Evolutionary conservation across 1,284 basidiomycete species (phyloP).

Genomic region (Ceratobasidium sp.): DNA sequence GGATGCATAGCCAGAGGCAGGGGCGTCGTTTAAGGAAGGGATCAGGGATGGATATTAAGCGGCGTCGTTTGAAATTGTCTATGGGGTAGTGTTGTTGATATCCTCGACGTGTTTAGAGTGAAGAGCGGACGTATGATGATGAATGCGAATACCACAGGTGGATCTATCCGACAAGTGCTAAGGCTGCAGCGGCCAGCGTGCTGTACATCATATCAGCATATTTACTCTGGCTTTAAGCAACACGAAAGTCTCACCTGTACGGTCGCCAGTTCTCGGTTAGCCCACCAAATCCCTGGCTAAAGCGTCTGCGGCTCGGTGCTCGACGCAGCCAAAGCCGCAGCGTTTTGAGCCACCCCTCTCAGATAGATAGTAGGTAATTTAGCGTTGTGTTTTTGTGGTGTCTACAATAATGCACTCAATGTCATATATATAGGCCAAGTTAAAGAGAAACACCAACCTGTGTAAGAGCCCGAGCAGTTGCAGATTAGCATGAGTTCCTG

Average conservation of each 20-base stretch:
- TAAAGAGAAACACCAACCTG: slow-evolving; percentile 38
- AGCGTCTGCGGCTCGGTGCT: slow-evolving; percentile 63
- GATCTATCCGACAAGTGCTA: slow-evolving; percentile 63
- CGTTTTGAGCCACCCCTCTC: slow-evolving; percentile 55
- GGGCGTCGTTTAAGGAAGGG: slow-evolving; percentile 58
- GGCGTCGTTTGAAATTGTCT: slow-evolving; percentile 58
- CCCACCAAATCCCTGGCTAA: slow-evolving; percentile 54
- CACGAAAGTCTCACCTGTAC: slow-evolving; percentile 53
- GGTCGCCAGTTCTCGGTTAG: slow-evolving; percentile 60
- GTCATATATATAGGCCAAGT: neutral
- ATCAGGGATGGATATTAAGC: slow-evolving; percentile 57
- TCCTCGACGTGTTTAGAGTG: slow-evolving; percentile 3
- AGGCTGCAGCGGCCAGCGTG: slow-evolving; percentile 62
- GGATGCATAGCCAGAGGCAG: slow-evolving; percentile 57
- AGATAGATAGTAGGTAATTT: slow-evolving; percentile 55
- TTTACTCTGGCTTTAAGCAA: neutral
- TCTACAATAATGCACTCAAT: neutral
- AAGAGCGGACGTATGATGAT: slow-evolving; percentile 31
- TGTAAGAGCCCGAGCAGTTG: slow-evolving; percentile 33
- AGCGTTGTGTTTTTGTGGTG: slow-evolving; percentile 51
- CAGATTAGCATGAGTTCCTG: slow-evolving; percentile 44
- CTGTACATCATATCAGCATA: slow-evolving; percentile 44
- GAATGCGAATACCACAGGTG: slow-evolving; percentile 61
- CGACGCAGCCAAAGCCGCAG: slow-evolving; percentile 60
- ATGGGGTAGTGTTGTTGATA: slow-evolving; percentile 55